A percentile compares a stretch with the other conserved stretches of the same genome.
These are phyloP conservation scores for Auxenochlorella pyrenoidosa DNA, from an alignment of 139 green algal species.

Conservation along the genomic window DNA sequence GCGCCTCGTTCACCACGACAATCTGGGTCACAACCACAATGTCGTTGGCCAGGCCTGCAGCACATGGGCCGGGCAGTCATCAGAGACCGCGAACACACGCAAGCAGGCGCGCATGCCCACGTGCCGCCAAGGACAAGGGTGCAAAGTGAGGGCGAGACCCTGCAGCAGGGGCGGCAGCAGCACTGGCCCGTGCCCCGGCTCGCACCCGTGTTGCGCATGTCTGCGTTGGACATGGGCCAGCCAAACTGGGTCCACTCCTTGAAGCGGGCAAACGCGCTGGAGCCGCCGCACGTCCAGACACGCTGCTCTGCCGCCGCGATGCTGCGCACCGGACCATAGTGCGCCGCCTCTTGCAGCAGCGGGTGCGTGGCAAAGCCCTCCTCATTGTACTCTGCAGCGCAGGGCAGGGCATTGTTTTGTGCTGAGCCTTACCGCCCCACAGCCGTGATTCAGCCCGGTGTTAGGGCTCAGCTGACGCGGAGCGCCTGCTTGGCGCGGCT, in stretches of 20 bases:
- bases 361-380: conserved; percentile 16
- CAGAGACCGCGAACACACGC: not conserved
- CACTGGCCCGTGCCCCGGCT: too few relatives aligned
- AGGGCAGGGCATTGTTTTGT: not conserved
- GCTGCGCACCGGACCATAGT: conserved; percentile 47
- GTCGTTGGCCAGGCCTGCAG: conserved; percentile 28
- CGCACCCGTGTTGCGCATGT: conserved; percentile 49
- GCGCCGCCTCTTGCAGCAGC: conserved; percentile 19
- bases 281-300: conserved; percentile 56
- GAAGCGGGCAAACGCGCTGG: conserved; percentile 31
- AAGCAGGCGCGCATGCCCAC: too few relatives aligned
- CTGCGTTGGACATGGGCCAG: not conserved
- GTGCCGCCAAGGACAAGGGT: too few relatives aligned
- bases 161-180: too few relatives aligned
- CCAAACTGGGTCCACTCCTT: conserved; percentile 47
- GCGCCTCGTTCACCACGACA: not conserved
- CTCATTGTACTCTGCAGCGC: not conserved
- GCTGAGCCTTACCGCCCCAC: too few relatives aligned
- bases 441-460: too few relatives aligned
- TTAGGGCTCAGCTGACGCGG: too few relatives aligned
- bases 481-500: too few relatives aligned
- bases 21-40: conserved; percentile 39
- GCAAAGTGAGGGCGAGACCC: too few relatives aligned
- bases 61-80: not conserved
- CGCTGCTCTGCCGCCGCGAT: conserved; percentile 37